Conservation (phyloP, 2,329 filamentous ascomycete genomes). For the Claviceps cyperi region DNA sequence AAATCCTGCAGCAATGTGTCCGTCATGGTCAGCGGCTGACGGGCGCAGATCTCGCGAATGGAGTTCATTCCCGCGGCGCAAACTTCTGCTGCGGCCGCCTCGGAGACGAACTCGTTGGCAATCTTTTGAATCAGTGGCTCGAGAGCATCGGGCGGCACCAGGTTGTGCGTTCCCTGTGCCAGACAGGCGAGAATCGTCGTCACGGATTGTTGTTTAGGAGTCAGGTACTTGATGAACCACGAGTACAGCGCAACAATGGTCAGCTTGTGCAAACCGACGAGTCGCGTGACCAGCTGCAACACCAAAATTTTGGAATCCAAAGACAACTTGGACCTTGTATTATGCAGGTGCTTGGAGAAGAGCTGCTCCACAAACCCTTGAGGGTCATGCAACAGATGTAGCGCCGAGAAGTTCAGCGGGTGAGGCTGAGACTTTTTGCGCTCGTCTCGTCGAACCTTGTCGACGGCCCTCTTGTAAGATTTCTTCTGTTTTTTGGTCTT, state of each 20-base stretch:
- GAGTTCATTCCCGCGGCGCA: constrained; percentile 84
- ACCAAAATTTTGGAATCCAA: constrained; percentile 84
- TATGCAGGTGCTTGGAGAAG: constrained; percentile 84
- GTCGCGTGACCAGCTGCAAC: constrained; percentile 74
- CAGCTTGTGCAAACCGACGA: constrained; percentile 86
- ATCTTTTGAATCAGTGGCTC: constrained; percentile 91
- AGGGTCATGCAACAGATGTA: constrained; percentile 86
- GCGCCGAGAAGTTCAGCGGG: constrained; percentile 85
- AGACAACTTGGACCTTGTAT: constrained; percentile 68
- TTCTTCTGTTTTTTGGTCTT: constrained; percentile 82
- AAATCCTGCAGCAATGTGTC: constrained; percentile 92
- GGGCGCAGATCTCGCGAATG: constrained; percentile 83
- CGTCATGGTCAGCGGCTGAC: constrained; percentile 91
- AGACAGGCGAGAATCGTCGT: constrained; percentile 87
- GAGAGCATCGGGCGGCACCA: constrained; percentile 83
- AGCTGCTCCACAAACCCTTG: constrained; percentile 85
- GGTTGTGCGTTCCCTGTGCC: constrained; percentile 78
- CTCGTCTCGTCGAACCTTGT: constrained; percentile 70
- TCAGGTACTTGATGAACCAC: constrained; percentile 88
- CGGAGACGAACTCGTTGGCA: constrained; percentile 94
- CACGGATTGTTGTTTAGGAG: constrained; percentile 74
- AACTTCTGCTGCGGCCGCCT: constrained; percentile 82
- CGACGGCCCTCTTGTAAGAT: constrained; percentile 63
- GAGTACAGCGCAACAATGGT: constrained; percentile 86
- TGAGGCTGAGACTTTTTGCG: constrained; percentile 80